These are phyloP conservation scores for Dentipellis sp. DNA, from an alignment of 768 basidiomycete genomes.

Conservation along the genomic window DNA sequence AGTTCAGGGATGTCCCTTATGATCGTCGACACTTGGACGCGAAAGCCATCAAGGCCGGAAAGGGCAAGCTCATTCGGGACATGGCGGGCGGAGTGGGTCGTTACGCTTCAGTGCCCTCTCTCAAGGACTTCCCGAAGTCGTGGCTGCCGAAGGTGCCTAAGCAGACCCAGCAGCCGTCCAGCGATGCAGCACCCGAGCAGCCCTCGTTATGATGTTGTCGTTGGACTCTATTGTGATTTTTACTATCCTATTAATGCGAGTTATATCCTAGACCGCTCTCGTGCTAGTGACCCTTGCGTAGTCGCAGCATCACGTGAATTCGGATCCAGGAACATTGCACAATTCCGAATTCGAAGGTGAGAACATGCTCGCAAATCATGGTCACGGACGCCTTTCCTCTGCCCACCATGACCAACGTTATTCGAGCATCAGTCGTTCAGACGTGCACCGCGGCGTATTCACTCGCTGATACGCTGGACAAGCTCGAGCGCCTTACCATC, in stretches of 20 bases:
- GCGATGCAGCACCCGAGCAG: no score
- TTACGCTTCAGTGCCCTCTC: slow-evolving; percentile 12
- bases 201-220: no score
- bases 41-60: slow-evolving; percentile 61
- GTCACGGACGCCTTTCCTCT: not conserved
- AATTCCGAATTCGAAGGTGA: no score
- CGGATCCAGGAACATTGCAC: no score
- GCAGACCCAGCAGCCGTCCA: not conserved
- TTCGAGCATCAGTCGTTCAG: slow-evolving; percentile 46
- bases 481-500: slow-evolving; percentile 36
- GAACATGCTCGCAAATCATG: no score
- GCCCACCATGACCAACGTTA: slow-evolving; percentile 17
- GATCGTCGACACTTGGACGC: slow-evolving; percentile 75
- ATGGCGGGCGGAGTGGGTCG: slow-evolving; percentile 11
- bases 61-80: slow-evolving; percentile 37
- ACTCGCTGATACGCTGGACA: slow-evolving; percentile 36
- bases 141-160: slow-evolving; percentile 9
- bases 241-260: not conserved
- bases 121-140: slow-evolving; percentile 15
- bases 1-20: slow-evolving; percentile 61
- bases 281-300: not conserved
- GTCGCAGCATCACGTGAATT: not conserved
- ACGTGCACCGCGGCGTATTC: slow-evolving; percentile 38
- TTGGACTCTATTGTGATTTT: not conserved
- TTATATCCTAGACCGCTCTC: not conserved